Base-by-base conservation (phyloP, 78 protist species). In the Cavenderia fasciculata region DNA sequence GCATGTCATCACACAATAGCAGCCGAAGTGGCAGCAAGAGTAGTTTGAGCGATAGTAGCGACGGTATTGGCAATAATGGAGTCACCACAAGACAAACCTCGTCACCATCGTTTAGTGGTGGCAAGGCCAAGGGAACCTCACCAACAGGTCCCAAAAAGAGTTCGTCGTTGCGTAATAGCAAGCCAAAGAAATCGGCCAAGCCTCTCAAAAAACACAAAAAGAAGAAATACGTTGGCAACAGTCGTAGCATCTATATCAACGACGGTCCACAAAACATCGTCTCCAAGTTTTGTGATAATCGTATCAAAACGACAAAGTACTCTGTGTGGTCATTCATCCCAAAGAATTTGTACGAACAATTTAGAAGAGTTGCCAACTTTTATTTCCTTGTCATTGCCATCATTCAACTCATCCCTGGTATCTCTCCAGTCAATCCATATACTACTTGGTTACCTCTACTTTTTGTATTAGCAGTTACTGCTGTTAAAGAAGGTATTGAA, bases 331-430 rank as follows among this genome's bases (percentile, higher is more conserved):
- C 91, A 34, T 93, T 93, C 29, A 46, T 93, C 14, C 95, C 95
- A 38, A 86, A 77, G 62, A 85, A 93, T 57, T 84, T 93, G 16
- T 93, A 84, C 31, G 95, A 93, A 74, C 95, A 93, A 59, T 93
- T 93, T 40, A 78, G 84, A 68, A 66, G 93, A 49, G 78, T 94
- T 10, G 94, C 97, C 0, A 94, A 96, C 74, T 46, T 95, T 31
- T 96, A 96, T 82, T 96, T 96, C 71, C 79, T 96, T 23, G 57
- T 96, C 7, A 94, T 95, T 31, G 92, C 95, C 52, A 31, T 87
- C 47, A 65, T 95, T n/a, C 95, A 86, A 59, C 52, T 89, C 4
- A 72, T 93, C 19, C 95, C 96, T 10, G 86, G 68, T 46, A 27
- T 88, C 0, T 95, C 98, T 19, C 92, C 95, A n/a, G 54, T 96